Evolutionary conservation across 2,329 filamentous ascomycete genomes (phyloP).

Genomic region (Aspergillus tanneri): DNA sequence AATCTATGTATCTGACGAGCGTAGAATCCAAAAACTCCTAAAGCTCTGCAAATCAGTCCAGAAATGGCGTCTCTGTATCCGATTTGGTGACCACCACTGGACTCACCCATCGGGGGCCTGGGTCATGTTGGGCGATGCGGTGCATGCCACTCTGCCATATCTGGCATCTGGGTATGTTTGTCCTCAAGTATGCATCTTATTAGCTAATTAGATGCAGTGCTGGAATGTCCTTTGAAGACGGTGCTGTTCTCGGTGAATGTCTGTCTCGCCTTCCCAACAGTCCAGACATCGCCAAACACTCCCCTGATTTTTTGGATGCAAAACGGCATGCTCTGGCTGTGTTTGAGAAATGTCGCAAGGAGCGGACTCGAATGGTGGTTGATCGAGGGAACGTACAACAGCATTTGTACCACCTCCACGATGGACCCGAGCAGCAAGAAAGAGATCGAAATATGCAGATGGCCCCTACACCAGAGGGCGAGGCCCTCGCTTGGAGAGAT

Average conservation of each 20-base stretch:
- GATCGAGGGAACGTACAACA: conserved; percentile 61
- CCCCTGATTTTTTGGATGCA: conserved; percentile 29
- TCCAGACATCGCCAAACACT: conserved; percentile 28
- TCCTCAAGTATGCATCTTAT: too few relatives aligned
- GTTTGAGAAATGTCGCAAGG: conserved; percentile 59
- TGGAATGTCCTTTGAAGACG: conserved; percentile 63
- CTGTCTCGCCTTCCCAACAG: conserved; percentile 49
- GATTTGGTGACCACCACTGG: conserved; percentile 58
- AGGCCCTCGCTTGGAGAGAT: conserved; percentile 47
- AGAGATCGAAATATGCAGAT: conserved; percentile 50
- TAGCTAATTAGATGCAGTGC: too few relatives aligned
- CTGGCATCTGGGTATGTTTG: conserved; percentile 51
- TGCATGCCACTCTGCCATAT: conserved; percentile 65
- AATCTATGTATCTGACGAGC: too few relatives aligned
- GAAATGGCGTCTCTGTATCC: conserved; percentile 62
- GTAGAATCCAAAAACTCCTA: conserved; percentile 55
- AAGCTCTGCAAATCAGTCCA: conserved; percentile 57
- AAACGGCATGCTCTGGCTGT: conserved; percentile 36
- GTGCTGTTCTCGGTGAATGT: conserved; percentile 57
- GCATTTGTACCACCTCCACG: conserved; percentile 60
- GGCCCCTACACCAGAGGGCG: conserved; percentile 39
- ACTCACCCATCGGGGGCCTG: conserved; percentile 56
- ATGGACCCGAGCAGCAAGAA: conserved; percentile 57
- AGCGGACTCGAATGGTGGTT: conserved; percentile 61
- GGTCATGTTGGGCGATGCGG: conserved; percentile 62